phyloP scores from a whole-genome alignment of 805 yeast genomes.

The Spathaspora hagerdaliae region DNA sequence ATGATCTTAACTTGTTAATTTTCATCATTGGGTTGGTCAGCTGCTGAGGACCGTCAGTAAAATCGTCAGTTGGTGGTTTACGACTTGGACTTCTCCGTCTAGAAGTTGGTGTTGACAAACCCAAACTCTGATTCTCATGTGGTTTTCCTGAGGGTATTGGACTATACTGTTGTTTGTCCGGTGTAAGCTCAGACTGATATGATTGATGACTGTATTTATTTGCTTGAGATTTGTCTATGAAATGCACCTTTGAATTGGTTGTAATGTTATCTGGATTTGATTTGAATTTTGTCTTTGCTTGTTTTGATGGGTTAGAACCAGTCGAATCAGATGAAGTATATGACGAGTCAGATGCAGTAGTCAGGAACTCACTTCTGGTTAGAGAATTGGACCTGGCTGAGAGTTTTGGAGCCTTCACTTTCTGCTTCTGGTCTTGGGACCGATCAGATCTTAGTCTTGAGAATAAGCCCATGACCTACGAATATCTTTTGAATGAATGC shows the following conservation, averaged over 20 bases:
- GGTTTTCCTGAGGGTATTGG: too few species aligned
- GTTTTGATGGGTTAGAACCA: neutral
- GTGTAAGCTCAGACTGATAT: too few species aligned
- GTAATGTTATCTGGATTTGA: too few species aligned
- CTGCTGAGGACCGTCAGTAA: neutral
- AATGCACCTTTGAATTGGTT: too few species aligned
- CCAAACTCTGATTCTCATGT: too few species aligned
- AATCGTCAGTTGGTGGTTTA: neutral
- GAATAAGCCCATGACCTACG: constrained; percentile 1
- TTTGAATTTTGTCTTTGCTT: too few species aligned
- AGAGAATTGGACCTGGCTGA: constrained; percentile 10
- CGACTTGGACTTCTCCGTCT: neutral
- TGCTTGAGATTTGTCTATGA: too few species aligned
- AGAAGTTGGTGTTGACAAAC: too few species aligned
- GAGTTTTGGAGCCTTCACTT: neutral
- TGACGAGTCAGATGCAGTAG: constrained; percentile 27
- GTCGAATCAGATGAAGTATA: constrained; percentile 22
- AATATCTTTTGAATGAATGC: neutral
- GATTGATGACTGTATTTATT: too few species aligned
- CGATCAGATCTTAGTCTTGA: neutral
- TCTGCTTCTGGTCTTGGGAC: neutral
- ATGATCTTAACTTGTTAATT: neutral
- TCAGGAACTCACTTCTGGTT: constrained; percentile 31
- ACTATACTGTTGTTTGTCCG: too few species aligned
- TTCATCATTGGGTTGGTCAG: neutral